Evolutionary conservation across 2,329 filamentous ascomycete species (phyloP).

Genomic region (Aphanoascus verrucosus): DNA sequence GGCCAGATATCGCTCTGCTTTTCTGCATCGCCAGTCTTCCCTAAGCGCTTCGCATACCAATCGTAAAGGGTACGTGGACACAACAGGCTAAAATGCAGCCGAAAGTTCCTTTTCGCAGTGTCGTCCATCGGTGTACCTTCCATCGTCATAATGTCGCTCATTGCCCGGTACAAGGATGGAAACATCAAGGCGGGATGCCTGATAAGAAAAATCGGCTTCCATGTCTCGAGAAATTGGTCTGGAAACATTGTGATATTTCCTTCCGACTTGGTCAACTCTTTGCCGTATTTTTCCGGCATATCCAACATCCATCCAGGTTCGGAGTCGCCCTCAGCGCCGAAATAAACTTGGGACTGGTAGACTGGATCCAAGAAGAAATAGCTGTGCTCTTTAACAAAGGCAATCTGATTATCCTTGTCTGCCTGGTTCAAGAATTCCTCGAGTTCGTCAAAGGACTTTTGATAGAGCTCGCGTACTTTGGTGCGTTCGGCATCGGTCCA

Average conservation of each 20-base stretch:
- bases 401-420: constrained; percentile 20
- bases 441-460: constrained; percentile 22
- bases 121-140: constrained; percentile 14
- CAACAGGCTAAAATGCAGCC: constrained; percentile 21
- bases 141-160: constrained; percentile 16
- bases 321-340: not conserved
- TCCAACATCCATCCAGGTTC: constrained; percentile 8
- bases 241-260: constrained; percentile 28
- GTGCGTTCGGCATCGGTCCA: constrained; percentile 23
- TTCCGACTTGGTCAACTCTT: constrained; percentile 19
- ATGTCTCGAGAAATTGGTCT: constrained; percentile 28
- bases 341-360: constrained; percentile 4
- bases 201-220: constrained; percentile 29
- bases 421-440: constrained; percentile 20
- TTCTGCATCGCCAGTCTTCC: constrained; percentile 8
- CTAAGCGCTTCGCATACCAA: constrained; percentile 23
- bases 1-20: constrained; percentile 16
- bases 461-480: constrained; percentile 20
- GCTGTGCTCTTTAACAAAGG: constrained; percentile 32
- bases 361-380: constrained; percentile 11
- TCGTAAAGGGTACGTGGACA: constrained; percentile 30
- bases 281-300: constrained; percentile 10
- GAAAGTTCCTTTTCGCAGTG: constrained; percentile 13
- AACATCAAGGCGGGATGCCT: constrained; percentile 33
- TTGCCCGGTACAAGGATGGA: constrained; percentile 29